These are phyloP conservation scores for Vitis cinerea DNA, from an alignment of 164 flowering plant species.

Conservation along the genomic window DNA sequence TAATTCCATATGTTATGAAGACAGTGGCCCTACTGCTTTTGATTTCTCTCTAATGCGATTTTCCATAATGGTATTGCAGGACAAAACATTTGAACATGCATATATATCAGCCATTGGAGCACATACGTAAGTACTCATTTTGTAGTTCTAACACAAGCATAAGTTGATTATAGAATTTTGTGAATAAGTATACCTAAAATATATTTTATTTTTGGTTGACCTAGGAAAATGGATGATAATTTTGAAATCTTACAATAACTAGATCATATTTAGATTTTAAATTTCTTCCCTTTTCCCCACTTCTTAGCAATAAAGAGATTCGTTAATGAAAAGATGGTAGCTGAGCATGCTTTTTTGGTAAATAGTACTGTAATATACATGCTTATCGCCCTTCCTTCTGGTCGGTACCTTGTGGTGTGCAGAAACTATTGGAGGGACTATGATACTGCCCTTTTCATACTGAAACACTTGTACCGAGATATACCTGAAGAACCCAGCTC, in stretches of 20 bases:
- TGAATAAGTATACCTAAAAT: too few species aligned
- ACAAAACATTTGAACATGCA: conserved; percentile 87
- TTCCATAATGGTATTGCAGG: conserved; percentile 48
- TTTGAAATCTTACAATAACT: too few species aligned
- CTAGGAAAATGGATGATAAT: too few species aligned
- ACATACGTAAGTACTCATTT: conserved; percentile 71
- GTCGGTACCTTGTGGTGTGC: conserved; percentile 11
- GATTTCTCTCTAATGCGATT: background rate
- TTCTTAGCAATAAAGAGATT: too few species aligned
- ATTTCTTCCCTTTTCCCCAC: too few species aligned
- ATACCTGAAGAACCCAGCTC: conserved; percentile 71
- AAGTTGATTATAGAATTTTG: too few species aligned
- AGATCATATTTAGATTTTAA: too few species aligned
- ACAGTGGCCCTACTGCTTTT: too few species aligned
- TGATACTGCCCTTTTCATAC: conserved; percentile 91
- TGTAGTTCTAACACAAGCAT: background rate
- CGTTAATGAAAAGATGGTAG: background rate
- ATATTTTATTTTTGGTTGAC: too few species aligned
- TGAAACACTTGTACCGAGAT: conserved; percentile 78
- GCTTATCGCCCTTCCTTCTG: background rate
- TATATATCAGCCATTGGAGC: conserved; percentile 80
- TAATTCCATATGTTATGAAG: too few species aligned
- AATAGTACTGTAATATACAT: too few species aligned
- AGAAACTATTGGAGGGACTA: conserved; percentile 96
- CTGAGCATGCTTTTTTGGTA: background rate